Percentiles rank a stretch among this genome's conserved stretches.
These are phyloP conservation scores for Limnomonas spitsbergensis DNA, from an alignment of 139 green algal species.

Conservation along the genomic window DNA sequence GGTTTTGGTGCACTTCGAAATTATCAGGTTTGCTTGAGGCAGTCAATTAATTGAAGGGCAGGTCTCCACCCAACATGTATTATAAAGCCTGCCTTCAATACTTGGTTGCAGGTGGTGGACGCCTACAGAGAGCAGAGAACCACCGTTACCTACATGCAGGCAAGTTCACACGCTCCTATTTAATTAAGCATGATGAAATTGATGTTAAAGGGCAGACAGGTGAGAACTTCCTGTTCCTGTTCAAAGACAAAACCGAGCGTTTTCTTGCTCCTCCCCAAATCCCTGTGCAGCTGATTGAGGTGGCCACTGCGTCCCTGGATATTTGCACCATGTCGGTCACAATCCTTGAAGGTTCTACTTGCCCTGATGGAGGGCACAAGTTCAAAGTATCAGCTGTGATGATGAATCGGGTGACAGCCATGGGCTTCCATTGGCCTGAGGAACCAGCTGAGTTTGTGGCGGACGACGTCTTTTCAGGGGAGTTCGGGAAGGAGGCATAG, in stretches of 20 bases:
- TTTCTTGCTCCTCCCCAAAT: too few species aligned
- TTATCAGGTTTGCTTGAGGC: too few species aligned
- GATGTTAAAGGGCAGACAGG: too few species aligned
- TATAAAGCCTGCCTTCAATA: too few species aligned
- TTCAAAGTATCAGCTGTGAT: slow-evolving; percentile 17
- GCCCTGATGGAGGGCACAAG: background rate
- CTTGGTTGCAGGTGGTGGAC: slow-evolving; percentile 2
- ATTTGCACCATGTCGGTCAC: background rate
- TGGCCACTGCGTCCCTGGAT: background rate
- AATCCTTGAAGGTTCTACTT: background rate
- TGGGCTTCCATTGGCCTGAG: background rate
- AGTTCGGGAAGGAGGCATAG: background rate
- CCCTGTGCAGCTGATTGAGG: background rate
- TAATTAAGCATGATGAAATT: too few species aligned
- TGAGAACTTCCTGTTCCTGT: too few species aligned
- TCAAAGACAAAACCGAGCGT: too few species aligned
- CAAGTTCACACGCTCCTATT: background rate
- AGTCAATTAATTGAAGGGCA: too few species aligned
- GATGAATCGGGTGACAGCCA: background rate
- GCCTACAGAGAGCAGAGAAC: background rate
- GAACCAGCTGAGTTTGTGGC: slow-evolving; percentile 11
- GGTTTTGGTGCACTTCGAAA: too few species aligned
- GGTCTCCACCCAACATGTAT: too few species aligned
- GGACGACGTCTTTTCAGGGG: slow-evolving; percentile 2
- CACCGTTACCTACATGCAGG: slow-evolving; percentile 5